Base-by-base conservation (phyloP, 352 stramenopile genomes). In the Phytophthora multivora region DNA sequence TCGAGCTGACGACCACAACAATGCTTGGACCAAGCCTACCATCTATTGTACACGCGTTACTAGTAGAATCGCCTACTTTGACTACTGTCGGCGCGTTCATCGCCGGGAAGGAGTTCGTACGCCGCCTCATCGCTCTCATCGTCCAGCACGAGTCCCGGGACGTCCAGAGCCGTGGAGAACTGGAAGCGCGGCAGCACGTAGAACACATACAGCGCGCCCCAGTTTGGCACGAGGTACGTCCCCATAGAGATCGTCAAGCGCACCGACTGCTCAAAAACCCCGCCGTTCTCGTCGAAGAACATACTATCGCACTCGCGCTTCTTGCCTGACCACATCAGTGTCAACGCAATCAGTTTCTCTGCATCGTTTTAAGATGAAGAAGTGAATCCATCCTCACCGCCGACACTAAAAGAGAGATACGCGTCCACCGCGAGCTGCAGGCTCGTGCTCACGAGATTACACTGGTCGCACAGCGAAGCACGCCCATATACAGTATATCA, bases 201-300 rank as follows among this genome's bases (percentile, higher is more conserved):
- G 64, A 91, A 91, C 18, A 91, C 82, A 64, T 89, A 89, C 41
- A 91, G 57, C 4, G 58, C 80, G 30, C 78, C 79, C 78, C 78
- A 90, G 50, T 88, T 89, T 12, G 82, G 82, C 28, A 89, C 42
- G 36, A 89, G 50, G 41, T 85, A 87, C 47, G 71, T 79, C 26
- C 75, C 69, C 6, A 83, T 50, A 18, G 80, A 82, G 36, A 91
- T 73, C 35, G 64, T 30, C 4, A 89, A 62, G 9, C 82, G 82
- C 33, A 77, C 52, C 0, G 74, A 73, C 61, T 91, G 82, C 61
- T 90, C 82, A 16, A 89, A 40, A 12, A 73, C 45, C 2, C 80
- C 78, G 0, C 78, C 67, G 26, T 80, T 75, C 51, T 91, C 80
- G 30, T 88, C 68, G 51, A 89, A 89, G 59, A 91, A 91, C 62